These are phyloP conservation scores for Termitomyces sp. DNA, from an alignment of 768 basidiomycete species.

Conservation along the genomic window DNA sequence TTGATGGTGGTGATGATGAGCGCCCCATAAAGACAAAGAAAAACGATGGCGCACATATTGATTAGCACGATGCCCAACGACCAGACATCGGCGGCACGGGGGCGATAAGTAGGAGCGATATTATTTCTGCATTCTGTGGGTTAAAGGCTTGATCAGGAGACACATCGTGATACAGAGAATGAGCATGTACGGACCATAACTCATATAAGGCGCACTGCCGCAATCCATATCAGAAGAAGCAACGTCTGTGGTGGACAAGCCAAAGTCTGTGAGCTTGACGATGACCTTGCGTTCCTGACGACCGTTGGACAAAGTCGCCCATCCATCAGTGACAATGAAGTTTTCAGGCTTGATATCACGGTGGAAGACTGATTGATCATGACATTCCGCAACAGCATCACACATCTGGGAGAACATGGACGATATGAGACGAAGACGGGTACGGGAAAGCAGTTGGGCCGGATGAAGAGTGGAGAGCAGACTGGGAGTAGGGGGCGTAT, in stretches of 20 bases:
- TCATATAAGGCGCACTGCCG: slow-evolving; percentile 98
- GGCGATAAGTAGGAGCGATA: slow-evolving; percentile 88
- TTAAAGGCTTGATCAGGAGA: slow-evolving; percentile 9
- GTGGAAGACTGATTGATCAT: slow-evolving; percentile 87
- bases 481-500: slow-evolving; percentile 90
- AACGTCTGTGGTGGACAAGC: slow-evolving; percentile 84
- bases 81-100: slow-evolving; percentile 97
- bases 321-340: slow-evolving; percentile 90
- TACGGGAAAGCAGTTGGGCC: slow-evolving; percentile 77
- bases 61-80: slow-evolving; percentile 98
- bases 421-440: slow-evolving; percentile 87
- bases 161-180: slow-evolving; percentile 5
- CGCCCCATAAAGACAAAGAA: not conserved
- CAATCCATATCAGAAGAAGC: slow-evolving; percentile 97
- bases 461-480: slow-evolving; percentile 82
- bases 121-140: slow-evolving; percentile 93
- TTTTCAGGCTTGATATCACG: slow-evolving; percentile 99
- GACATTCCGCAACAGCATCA: slow-evolving; percentile 93
- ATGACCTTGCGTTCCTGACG: slow-evolving; percentile 80
- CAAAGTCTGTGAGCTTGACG: slow-evolving; percentile 97
- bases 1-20: slow-evolving; percentile 4
- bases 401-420: slow-evolving; percentile 99
- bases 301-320: slow-evolving; percentile 48
- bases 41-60: slow-evolving; percentile 74
- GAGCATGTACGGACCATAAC: slow-evolving; percentile 64